These are phyloP conservation scores for Coccomyxa sp. DNA, from an alignment of 139 green algal genomes.

Conservation along the genomic window DNA sequence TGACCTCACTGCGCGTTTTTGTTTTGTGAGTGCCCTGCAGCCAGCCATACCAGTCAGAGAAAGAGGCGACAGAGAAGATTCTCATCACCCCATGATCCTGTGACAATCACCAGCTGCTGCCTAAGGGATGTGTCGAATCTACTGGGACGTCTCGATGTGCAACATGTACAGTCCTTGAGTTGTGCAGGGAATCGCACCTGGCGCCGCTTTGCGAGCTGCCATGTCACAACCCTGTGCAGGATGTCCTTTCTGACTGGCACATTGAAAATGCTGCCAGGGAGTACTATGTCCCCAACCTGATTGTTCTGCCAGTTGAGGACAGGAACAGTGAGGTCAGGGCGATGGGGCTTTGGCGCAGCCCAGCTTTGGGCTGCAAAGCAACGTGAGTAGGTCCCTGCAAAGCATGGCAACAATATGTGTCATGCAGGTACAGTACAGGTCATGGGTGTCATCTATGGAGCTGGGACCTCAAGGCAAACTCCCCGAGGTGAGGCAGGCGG, in stretches of 20 bases:
- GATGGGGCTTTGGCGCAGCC: no score
- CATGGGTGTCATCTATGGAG: no score
- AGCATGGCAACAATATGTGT: no score
- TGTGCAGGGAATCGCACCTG: slow-evolving; percentile 32
- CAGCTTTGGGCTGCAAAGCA: no score
- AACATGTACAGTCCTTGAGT: background rate
- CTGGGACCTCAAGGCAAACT: no score
- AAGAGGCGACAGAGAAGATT: background rate
- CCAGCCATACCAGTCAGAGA: background rate
- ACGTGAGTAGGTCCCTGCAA: no score
- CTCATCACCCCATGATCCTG: background rate
- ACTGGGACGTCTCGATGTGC: background rate
- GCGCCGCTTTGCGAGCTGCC: slow-evolving; percentile 81
- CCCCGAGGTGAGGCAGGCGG: no score
- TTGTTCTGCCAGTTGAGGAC: slow-evolving; percentile 7
- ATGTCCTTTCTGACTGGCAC: slow-evolving; percentile 77
- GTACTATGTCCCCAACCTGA: slow-evolving; percentile 22
- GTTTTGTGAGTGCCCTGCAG: slow-evolving; percentile 78
- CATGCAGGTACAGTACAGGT: no score
- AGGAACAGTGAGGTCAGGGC: background rate
- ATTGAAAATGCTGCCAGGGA: slow-evolving; percentile 56
- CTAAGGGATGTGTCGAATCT: background rate
- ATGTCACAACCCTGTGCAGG: slow-evolving; percentile 81
- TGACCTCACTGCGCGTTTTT: slow-evolving; percentile 66
- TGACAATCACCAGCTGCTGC: background rate